Percentiles rank a stretch among this genome's conserved stretches.
phyloP scores from a whole-genome alignment of 352 stramenopile genomes.

The Phytopythium helicoides region DNA sequence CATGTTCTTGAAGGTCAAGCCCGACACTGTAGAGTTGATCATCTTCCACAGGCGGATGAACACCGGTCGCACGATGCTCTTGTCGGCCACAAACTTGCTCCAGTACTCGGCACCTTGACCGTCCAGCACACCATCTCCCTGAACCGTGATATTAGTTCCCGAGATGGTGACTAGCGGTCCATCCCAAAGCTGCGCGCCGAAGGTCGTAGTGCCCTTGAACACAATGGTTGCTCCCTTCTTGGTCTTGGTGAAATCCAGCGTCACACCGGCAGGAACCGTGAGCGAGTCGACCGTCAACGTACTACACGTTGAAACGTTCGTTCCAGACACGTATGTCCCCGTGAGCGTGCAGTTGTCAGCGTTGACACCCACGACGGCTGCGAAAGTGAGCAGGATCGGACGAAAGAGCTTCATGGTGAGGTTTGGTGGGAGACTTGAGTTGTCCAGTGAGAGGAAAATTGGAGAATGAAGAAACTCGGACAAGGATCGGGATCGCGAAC shows the following conservation, averaged over 20 bases:
- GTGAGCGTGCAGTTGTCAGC: slow-evolving; percentile 20
- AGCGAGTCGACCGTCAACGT: slow-evolving; percentile 28
- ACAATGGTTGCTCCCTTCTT: slow-evolving; percentile 26
- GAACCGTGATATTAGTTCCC: slow-evolving; percentile 19
- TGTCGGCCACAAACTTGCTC: slow-evolving; percentile 11
- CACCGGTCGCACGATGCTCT: slow-evolving; percentile 18
- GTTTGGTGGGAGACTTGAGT: neutral
- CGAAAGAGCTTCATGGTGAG: slow-evolving; percentile 18
- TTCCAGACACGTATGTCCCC: slow-evolving; percentile 25
- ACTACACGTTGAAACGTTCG: slow-evolving; percentile 24
- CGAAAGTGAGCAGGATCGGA: slow-evolving; percentile 8
- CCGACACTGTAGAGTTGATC: slow-evolving; percentile 19
- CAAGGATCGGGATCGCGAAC: no score
- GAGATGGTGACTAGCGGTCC: slow-evolving; percentile 29
- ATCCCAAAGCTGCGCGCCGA: slow-evolving; percentile 27
- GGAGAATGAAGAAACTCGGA: slow-evolving; percentile 8
- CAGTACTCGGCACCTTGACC: slow-evolving; percentile 24
- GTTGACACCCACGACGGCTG: slow-evolving; percentile 6
- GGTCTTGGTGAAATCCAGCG: slow-evolving; percentile 31
- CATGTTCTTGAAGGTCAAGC: slow-evolving; percentile 44
- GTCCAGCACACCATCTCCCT: slow-evolving; percentile 18
- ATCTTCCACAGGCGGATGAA: slow-evolving; percentile 20
- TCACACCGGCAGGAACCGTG: slow-evolving; percentile 23
- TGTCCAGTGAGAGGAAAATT: slow-evolving; percentile 4
- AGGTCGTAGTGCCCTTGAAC: slow-evolving; percentile 38